phyloP scores from a whole-genome alignment of 371 early-diverging fungal genomes.

The Rhizopus sp. region DNA sequence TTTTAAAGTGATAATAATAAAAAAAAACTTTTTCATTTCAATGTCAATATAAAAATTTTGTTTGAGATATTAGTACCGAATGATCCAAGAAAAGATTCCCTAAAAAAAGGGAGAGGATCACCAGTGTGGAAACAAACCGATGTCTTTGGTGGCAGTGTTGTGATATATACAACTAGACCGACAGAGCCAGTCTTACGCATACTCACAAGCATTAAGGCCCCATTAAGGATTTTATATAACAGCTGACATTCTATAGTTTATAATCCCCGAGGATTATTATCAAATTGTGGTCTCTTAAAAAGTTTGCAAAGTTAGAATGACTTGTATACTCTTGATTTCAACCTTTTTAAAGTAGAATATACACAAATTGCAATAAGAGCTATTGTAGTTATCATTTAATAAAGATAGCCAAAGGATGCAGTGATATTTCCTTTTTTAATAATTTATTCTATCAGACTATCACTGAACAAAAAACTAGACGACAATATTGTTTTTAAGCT shows the following conservation, averaged over 20 bases:
- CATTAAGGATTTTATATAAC: conserved; percentile 19
- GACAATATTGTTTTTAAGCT: too few relatives aligned
- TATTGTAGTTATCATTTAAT: too few relatives aligned
- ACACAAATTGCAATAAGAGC: too few relatives aligned
- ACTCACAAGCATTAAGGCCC: conserved; percentile 37
- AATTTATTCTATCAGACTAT: too few relatives aligned
- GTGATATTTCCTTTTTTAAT: too few relatives aligned
- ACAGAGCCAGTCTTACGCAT: conserved; percentile 38
- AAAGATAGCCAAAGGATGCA: too few relatives aligned
- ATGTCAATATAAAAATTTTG: conserved; percentile 18
- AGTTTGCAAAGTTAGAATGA: too few relatives aligned
- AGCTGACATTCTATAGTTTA: neutral
- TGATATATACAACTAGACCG: conserved; percentile 36
- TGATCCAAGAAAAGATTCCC: conserved; percentile 18
- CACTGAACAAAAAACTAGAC: too few relatives aligned
- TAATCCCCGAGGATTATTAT: neutral
- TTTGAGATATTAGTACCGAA: conserved; percentile 34
- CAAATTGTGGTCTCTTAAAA: conserved; percentile 2
- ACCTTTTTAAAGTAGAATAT: too few relatives aligned
- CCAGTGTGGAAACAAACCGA: conserved; percentile 33
- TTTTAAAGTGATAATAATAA: conserved; percentile 16
- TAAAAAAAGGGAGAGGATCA: conserved; percentile 14
- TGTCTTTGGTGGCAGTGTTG: conserved; percentile 44
- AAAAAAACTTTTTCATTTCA: conserved; percentile 18
- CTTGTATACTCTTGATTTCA: too few relatives aligned